phyloP scores from a whole-genome alignment of 306 rosid species.

The Astragalus membranaceus region DNA sequence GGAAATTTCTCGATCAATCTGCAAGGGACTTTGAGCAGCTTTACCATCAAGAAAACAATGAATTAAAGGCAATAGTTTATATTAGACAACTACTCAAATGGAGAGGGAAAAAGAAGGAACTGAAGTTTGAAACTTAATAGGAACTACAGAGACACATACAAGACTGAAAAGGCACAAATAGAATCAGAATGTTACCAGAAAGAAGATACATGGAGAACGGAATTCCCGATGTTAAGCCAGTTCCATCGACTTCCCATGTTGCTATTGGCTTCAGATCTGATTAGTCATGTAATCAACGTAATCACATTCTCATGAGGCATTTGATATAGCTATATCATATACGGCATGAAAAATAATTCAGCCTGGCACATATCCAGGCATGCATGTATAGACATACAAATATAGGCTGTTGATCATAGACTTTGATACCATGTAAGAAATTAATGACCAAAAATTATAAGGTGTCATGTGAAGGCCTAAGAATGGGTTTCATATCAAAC shows the following conservation, averaged over 20 bases:
- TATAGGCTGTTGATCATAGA: background rate
- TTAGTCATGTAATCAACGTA: constrained; percentile 19
- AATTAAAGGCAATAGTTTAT: constrained; percentile 14
- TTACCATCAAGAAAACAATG: constrained; percentile 29
- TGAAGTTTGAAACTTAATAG: background rate
- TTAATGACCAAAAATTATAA: constrained; percentile 2
- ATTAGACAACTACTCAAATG: constrained; percentile 3
- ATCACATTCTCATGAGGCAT: constrained; percentile 6
- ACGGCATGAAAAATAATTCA: constrained; percentile 1
- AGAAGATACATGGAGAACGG: constrained; percentile 89
- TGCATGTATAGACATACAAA: background rate
- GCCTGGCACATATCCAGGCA: background rate
- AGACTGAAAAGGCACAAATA: constrained; percentile 5
- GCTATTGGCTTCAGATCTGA: constrained; percentile 80
- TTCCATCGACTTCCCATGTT: constrained; percentile 94
- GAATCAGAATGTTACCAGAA: constrained; percentile 49
- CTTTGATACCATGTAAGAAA: background rate
- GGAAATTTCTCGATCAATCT: constrained; percentile 54
- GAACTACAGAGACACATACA: background rate
- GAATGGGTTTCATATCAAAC: background rate
- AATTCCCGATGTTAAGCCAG: constrained; percentile 55
- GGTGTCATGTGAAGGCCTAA: background rate
- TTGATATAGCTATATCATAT: constrained; percentile 7
- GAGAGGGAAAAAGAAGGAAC: constrained; percentile 7
- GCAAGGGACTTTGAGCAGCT: constrained; percentile 58